Base-by-base conservation (phyloP, 192 early-diverging fungal species). In the Linnemannia elongata region DNA sequence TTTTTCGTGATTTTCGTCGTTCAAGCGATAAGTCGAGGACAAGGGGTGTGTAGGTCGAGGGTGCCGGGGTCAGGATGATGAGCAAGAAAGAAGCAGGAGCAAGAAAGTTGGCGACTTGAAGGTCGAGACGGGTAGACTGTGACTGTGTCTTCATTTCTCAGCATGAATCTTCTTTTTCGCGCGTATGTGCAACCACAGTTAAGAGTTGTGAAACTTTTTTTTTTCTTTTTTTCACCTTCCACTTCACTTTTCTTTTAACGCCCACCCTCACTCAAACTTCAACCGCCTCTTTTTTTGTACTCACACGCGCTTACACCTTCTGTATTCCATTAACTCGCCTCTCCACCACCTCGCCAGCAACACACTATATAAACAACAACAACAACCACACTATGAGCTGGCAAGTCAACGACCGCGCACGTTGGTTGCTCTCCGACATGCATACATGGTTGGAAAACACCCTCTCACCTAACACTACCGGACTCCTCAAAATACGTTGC, bases 341-440 rank as follows among this genome's bases (percentile, higher is more conserved):
- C 17, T 20, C 18, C 49, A 18, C 4, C 17, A 4, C 18, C 49
- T 18, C 38, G 54, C 22, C 22, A 55, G 54, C 54, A 33, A 12
- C 30, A 66, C 13, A 17, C 27, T 66, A 8, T 13, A 30, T 4
- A 3, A 33, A 66, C 30, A 66, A 4, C 60, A 3, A 33, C 30
- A 33, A 33, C 30, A 4, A 66, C 30, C n/a, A 6, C 22, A 70
- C 68, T n/a, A 82, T 82, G 80, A 82, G 80, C 63, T 82, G 80
- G 80, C 54, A 76, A 57, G 80, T 71, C 52, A 5, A 52, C 55
- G 13, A 36, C 33, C 45, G 7, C 33, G 7, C 57, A 60, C 41
- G 9, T 6, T n/a, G 42, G 0, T 60, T 6, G 18, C 4, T 41
- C 15, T 30, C 5, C 27, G 9, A n/a, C 12, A 27, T 15, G 0